Evolutionary conservation across 441 rosid species (phyloP).

Genomic region (Mallotus japonicus): DNA sequence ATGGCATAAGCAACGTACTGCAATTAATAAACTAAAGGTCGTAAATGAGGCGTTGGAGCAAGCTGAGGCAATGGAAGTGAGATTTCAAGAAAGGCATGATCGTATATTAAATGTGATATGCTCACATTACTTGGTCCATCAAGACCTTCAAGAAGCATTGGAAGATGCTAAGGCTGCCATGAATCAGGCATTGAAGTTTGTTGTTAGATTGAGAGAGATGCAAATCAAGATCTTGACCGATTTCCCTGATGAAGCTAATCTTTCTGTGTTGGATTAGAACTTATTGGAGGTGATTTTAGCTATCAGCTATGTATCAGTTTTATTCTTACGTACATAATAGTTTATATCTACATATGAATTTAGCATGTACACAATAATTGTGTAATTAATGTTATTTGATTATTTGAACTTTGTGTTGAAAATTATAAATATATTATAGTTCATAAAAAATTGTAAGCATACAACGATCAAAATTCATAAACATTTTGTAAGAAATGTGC

Average conservation of each 20-base stretch:
- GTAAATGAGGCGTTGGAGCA: constrained; percentile 41
- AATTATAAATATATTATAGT: too few relatives aligned
- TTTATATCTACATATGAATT: too few relatives aligned
- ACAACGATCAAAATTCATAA: too few relatives aligned
- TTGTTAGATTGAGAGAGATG: constrained; percentile 42
- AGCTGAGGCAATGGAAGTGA: constrained; percentile 42
- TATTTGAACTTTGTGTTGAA: too few relatives aligned
- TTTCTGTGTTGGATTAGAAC: constrained; percentile 12
- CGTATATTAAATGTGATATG: constrained; percentile 37
- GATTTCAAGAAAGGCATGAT: constrained; percentile 48
- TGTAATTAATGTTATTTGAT: too few relatives aligned
- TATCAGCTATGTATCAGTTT: too few relatives aligned
- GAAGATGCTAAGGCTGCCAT: constrained; percentile 39
- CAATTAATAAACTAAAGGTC: constrained; percentile 41
- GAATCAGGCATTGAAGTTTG: constrained; percentile 48
- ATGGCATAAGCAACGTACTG: constrained; percentile 30
- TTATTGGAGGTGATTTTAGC: background rate
- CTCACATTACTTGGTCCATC: constrained; percentile 42
- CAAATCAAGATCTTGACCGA: constrained; percentile 44
- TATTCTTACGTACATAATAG: too few relatives aligned
- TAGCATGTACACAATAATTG: too few relatives aligned
- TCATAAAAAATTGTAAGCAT: too few relatives aligned
- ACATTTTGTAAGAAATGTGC: too few relatives aligned
- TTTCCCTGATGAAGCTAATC: constrained; percentile 30
- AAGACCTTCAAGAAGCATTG: constrained; percentile 46